Evolutionary conservation across 805 yeast species (phyloP).

Genomic region (Candida coquimbonensis): DNA sequence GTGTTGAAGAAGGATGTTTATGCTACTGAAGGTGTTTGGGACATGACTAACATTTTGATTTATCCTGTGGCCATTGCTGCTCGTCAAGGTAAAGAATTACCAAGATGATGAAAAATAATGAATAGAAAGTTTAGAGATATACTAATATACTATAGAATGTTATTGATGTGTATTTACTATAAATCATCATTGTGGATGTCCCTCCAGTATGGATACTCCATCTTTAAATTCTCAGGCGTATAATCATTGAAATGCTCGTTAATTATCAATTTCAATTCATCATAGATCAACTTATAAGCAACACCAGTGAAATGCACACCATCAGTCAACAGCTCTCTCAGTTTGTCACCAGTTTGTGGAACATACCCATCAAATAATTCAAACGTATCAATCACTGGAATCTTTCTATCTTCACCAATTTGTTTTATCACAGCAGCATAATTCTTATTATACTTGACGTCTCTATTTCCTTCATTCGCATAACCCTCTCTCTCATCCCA

Average conservation of each 20-base stretch:
- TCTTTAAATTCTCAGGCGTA: constrained; percentile 32
- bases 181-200: constrained; percentile 22
- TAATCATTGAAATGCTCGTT: constrained; percentile 38
- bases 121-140: no score
- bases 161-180: neutral
- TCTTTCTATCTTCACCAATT: constrained; percentile 37
- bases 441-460: constrained; percentile 34
- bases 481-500: constrained; percentile 34
- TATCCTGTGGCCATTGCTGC: constrained; percentile 47
- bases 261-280: constrained; percentile 36
- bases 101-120: no score
- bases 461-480: constrained; percentile 30
- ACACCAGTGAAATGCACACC: constrained; percentile 57
- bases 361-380: constrained; percentile 30
- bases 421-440: constrained; percentile 46
- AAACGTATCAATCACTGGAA: constrained; percentile 57
- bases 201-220: constrained; percentile 35
- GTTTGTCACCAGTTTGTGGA: constrained; percentile 29
- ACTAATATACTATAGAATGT: no score
- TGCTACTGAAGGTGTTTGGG: constrained; percentile 69
- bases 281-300: constrained; percentile 44
- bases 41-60: constrained; percentile 51
- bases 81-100: constrained; percentile 22
- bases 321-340: constrained; percentile 33
- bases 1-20: constrained; percentile 59